Evolutionary conservation across 163 green algal genomes (phyloP).

Genomic region (Picocystis sp.): DNA sequence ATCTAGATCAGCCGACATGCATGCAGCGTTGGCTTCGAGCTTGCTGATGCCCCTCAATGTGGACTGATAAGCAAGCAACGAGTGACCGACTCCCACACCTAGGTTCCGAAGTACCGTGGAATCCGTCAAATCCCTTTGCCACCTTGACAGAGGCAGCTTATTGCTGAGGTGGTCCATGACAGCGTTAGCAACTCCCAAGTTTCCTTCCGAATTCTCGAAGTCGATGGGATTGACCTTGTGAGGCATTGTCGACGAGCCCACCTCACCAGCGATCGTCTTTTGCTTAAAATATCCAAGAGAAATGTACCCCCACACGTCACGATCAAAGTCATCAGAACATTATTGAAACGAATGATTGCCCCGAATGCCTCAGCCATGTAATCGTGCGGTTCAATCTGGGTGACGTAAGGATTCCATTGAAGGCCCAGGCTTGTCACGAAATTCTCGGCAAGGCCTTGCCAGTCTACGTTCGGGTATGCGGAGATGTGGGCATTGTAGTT

Average conservation of each 20-base stretch:
- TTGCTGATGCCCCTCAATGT: slow-evolving; percentile 62
- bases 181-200: slow-evolving; percentile 92
- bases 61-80: slow-evolving; percentile 72
- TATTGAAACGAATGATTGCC: slow-evolving; percentile 85
- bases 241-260: slow-evolving; percentile 94
- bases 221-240: slow-evolving; percentile 99
- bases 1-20: slow-evolving; percentile 71
- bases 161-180: slow-evolving; percentile 74
- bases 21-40: slow-evolving; percentile 43
- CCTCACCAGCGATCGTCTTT: slow-evolving; percentile 68
- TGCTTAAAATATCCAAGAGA: slow-evolving; percentile 97
- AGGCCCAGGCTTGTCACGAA: slow-evolving; percentile 33
- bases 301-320: slow-evolving; percentile 96
- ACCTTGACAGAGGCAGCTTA: slow-evolving; percentile 86
- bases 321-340: slow-evolving; percentile 92
- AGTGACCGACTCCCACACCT: slow-evolving; percentile 84
- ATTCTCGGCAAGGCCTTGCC: slow-evolving; percentile 31
- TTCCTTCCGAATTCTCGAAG: slow-evolving; percentile 99
- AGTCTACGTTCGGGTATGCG: slow-evolving; percentile 87
- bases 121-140: slow-evolving; percentile 93
- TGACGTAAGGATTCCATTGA: slow-evolving; percentile 28
- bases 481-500: slow-evolving; percentile 97
- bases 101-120: slow-evolving; percentile 91
- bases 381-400: slow-evolving; percentile 97
- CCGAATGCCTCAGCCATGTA: slow-evolving; percentile 96